These are phyloP conservation scores for Globisporangium solare DNA, from an alignment of 352 stramenopile genomes.

Conservation along the genomic window DNA sequence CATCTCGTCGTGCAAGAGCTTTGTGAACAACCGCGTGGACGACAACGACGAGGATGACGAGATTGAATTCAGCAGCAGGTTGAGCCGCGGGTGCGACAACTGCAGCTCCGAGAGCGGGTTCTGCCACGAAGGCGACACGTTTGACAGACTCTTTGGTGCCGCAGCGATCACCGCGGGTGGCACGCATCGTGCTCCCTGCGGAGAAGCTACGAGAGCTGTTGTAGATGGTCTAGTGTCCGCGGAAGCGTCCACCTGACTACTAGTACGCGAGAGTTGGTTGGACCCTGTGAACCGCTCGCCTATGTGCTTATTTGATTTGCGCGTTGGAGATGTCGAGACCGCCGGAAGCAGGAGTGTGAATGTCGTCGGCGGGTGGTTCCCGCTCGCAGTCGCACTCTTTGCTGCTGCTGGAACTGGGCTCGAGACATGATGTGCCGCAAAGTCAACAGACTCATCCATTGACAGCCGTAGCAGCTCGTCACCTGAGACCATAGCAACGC, in stretches of 20 bases:
- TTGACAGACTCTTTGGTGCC: neutral
- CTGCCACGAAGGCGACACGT: slow-evolving; percentile 14
- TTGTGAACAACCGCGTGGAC: slow-evolving; percentile 13
- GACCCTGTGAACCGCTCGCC: neutral
- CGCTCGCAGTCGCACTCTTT: neutral
- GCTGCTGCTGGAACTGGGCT: neutral
- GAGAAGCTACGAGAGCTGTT: neutral
- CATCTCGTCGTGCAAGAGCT: slow-evolving; percentile 6
- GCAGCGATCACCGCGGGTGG: slow-evolving; percentile 8
- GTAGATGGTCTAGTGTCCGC: neutral
- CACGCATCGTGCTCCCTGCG: neutral
- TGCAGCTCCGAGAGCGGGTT: slow-evolving; percentile 43
- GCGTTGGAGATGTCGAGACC: slow-evolving; percentile 16
- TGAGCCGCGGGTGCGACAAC: slow-evolving; percentile 31
- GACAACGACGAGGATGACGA: slow-evolving; percentile 24
- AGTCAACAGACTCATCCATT: slow-evolving; percentile 24
- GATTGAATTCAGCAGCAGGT: slow-evolving; percentile 14
- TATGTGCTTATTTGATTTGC: neutral
- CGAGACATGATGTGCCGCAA: neutral
- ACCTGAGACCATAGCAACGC: slow-evolving; percentile 1
- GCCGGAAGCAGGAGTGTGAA: slow-evolving; percentile 29
- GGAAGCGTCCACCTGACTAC: neutral
- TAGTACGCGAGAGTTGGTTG: neutral
- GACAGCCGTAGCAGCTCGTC: slow-evolving; percentile 34
- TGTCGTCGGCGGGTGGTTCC: slow-evolving; percentile 16